Base-by-base conservation (phyloP, 1,284 basidiomycete species). In the Ustilago cynodontis region DNA sequence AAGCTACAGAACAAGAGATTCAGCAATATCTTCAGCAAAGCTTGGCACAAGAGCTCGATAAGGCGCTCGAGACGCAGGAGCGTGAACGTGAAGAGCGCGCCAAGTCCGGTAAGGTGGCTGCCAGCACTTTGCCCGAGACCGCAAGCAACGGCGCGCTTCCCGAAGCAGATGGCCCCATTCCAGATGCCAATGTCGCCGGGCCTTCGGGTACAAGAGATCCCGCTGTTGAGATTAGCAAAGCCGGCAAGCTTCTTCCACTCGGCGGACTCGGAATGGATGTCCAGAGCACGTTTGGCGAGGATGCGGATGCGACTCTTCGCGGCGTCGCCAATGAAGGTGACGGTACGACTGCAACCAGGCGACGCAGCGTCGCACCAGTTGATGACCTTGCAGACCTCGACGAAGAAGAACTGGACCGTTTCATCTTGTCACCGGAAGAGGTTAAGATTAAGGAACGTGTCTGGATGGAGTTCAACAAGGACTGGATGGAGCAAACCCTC, bases 401-500 rank as follows among this genome's bases (percentile, higher is more conserved):
- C 87, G 97, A 99, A 81, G 94, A 92, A 8, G 97, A 99, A 86
- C 89, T 99, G 51, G 94, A 98, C 85, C 88, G 88, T 28, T 94
- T 87, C 85, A 89, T 97, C 66, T 87, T 98, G 53, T 91, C 90
- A 13, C 91, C 93, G 52, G 93, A 93, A 28, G 96, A 98, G 86
- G 92, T 94, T 7, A 91, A 90, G 84, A 90, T 94, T 83, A 97
- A 95, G 86, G 94, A 96, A 83, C 91, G 95, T 28, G 91, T 99
- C 20, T 99, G 97, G 97, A 93, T 98, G 71, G 94, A 96, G 87
- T 89, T 95, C 85, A 99, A 99, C 87, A 91, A 90, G 77, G 94
- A 97, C 60, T 99, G 97, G 88, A 87, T 99, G 56, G 93, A 97
- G 85, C 91, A 93, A 52, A 77, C 72, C 45, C 76, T 86, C 54